Evolutionary conservation across 768 basidiomycete species (phyloP).

Genomic region (Pulveroboletus sp.): DNA sequence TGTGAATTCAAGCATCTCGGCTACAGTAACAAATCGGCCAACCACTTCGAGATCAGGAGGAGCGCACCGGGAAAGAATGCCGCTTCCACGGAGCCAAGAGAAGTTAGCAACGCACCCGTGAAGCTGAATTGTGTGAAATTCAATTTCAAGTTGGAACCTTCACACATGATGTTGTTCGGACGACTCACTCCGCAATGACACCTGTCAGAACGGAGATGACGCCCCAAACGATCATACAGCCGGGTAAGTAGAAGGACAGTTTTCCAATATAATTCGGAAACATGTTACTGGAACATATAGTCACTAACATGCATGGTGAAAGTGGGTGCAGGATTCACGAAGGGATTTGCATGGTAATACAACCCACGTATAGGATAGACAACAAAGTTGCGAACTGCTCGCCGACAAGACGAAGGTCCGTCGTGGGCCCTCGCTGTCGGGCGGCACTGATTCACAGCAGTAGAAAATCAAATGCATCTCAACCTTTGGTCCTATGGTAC

Average conservation of each 20-base stretch:
- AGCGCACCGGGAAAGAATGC: constrained; percentile 46
- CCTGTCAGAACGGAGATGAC: constrained; percentile 48
- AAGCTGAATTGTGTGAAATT: constrained; percentile 31
- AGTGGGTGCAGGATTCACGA: constrained; percentile 25
- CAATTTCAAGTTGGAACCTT: background rate
- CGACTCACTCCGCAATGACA: constrained; percentile 28
- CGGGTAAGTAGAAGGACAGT: constrained; percentile 64
- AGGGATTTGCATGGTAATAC: constrained; percentile 41
- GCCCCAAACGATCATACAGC: constrained; percentile 71
- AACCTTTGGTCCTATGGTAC: background rate
- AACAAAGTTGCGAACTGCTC: constrained; percentile 63
- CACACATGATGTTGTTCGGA: background rate
- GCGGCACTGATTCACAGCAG: constrained; percentile 48
- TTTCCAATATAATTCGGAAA: constrained; percentile 61
- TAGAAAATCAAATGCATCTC: background rate
- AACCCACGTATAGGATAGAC: constrained; percentile 64
- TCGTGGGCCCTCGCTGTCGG: constrained; percentile 61
- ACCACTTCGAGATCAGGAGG: constrained; percentile 35
- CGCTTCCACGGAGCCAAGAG: constrained; percentile 51
- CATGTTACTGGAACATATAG: constrained; percentile 52
- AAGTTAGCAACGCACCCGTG: constrained; percentile 39
- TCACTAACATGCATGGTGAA: background rate
- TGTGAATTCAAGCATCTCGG: constrained; percentile 28
- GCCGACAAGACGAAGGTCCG: constrained; percentile 58
- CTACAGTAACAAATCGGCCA: constrained; percentile 26